phyloP scores from a whole-genome alignment of 768 basidiomycete species.

The Hericium coralloides region DNA sequence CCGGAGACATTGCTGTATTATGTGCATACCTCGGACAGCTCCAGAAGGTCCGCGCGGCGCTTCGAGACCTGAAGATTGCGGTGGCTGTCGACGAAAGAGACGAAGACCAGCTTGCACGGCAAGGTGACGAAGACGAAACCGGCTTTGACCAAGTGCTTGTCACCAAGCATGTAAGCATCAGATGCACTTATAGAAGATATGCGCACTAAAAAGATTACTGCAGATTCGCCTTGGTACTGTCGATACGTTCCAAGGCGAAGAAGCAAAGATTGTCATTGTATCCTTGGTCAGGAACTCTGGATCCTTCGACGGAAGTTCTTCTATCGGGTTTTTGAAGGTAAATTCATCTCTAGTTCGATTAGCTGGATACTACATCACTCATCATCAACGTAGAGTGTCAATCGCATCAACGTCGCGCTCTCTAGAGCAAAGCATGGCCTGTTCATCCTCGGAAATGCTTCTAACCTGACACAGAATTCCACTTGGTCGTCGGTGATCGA shows the following conservation, averaged over 20 bases:
- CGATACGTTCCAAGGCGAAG: conserved; percentile 74
- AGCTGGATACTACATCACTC: not conserved
- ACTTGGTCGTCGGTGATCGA: conserved; percentile 55
- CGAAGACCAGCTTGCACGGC: conserved; percentile 46
- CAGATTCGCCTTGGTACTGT: conserved; percentile 66
- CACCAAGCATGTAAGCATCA: conserved; percentile 37
- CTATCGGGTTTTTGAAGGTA: conserved; percentile 72
- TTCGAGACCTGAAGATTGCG: conserved; percentile 36
- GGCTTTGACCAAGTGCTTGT: conserved; percentile 42
- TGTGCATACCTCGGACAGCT: conserved; percentile 48
- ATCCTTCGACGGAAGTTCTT: conserved; percentile 25
- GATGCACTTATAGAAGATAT: not conserved
- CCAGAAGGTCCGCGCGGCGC: conserved; percentile 32
- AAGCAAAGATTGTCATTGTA: conserved; percentile 63
- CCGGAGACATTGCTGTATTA: conserved; percentile 45
- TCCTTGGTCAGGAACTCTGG: conserved; percentile 70
- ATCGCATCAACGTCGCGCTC: conserved; percentile 46
- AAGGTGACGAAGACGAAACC: conserved; percentile 29
- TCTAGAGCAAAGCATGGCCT: conserved; percentile 70
- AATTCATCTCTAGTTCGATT: not conserved
- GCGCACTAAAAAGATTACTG: not conserved
- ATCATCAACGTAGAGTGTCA: conserved; percentile 17
- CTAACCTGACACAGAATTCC: conserved; percentile 38
- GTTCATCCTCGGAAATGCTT: conserved; percentile 62
- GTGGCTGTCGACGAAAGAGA: conserved; percentile 66